Conservation (phyloP, 768 basidiomycete genomes). For the Amanita phalloides region DNA sequence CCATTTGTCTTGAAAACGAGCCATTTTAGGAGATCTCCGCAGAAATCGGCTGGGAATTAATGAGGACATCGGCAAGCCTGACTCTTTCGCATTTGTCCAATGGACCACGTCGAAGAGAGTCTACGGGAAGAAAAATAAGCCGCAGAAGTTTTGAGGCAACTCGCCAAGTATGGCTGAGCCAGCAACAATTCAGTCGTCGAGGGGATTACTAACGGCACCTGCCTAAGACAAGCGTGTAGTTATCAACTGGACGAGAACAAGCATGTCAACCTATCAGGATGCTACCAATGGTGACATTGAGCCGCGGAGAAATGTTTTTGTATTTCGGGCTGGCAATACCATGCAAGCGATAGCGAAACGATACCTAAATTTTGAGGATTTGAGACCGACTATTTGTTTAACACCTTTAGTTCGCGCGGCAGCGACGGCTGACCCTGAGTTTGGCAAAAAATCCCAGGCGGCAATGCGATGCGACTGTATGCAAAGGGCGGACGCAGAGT, state of each 20-base stretch:
- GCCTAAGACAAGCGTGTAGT: not conserved
- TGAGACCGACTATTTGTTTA: not conserved
- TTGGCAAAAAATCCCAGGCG: not conserved
- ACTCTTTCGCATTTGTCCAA: not conserved
- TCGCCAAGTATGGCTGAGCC: not conserved
- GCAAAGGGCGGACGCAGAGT: not conserved
- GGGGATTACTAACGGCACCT: not conserved
- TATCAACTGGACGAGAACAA: not conserved
- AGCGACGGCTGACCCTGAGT: conserved; percentile 1
- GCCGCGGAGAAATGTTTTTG: not conserved
- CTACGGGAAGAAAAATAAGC: not conserved
- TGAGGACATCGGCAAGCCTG: not conserved
- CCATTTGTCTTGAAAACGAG: too few relatives aligned
- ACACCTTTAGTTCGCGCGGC: not conserved
- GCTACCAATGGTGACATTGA: not conserved
- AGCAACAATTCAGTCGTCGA: not conserved
- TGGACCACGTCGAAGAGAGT: too few relatives aligned
- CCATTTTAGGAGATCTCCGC: not conserved
- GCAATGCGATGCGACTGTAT: not conserved
- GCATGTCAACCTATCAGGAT: not conserved
- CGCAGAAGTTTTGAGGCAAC: not conserved
- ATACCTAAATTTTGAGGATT: not conserved
- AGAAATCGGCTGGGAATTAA: not conserved
- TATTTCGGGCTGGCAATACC: not conserved
- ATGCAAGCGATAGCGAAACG: too few relatives aligned